These are phyloP conservation scores for Verticillium isaacii DNA, from an alignment of 2,329 filamentous ascomycete species.

Conservation along the genomic window DNA sequence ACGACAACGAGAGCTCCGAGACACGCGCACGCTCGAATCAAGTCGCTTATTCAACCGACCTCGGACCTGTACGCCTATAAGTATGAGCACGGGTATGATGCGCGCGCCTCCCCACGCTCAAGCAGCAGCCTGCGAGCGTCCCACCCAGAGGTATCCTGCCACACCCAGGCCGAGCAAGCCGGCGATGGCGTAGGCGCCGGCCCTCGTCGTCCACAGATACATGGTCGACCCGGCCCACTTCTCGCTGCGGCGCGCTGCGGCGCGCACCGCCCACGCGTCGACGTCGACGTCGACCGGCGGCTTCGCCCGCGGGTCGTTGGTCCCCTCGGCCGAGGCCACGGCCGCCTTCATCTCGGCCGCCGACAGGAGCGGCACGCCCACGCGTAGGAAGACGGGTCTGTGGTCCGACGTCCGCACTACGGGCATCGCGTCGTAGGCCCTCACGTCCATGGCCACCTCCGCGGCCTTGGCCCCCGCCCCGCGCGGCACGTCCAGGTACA, in stretches of 20 bases:
- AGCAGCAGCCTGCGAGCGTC: not conserved
- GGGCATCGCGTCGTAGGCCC: conserved; percentile 70
- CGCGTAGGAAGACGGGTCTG: conserved; percentile 71
- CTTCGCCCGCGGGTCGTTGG: conserved; percentile 34
- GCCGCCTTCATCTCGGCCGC: conserved; percentile 32
- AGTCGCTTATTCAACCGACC: conserved; percentile 4
- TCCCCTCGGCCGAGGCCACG: not conserved
- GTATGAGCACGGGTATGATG: not conserved
- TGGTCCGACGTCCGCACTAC: conserved; percentile 84
- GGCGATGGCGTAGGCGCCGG: conserved; percentile 41
- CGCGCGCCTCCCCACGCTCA: not conserved
- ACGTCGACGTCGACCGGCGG: conserved; percentile 50
- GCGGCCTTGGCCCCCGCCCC: conserved; percentile 9
- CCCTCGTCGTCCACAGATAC: conserved; percentile 48
- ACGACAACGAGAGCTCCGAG: not conserved
- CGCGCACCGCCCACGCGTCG: conserved; percentile 48
- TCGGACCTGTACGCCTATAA: not conserved
- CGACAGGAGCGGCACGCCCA: conserved; percentile 57
- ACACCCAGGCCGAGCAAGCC: conserved; percentile 35
- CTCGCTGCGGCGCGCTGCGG: conserved; percentile 39
- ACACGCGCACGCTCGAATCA: not conserved
- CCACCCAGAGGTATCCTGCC: conserved; percentile 38
- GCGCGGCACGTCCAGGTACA: conserved; percentile 62
- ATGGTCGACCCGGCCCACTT: conserved; percentile 48
- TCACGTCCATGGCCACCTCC: conserved; percentile 50